Conservation (phyloP, 2,329 filamentous ascomycete genomes). For the Cordyceps pruinosa region DNA sequence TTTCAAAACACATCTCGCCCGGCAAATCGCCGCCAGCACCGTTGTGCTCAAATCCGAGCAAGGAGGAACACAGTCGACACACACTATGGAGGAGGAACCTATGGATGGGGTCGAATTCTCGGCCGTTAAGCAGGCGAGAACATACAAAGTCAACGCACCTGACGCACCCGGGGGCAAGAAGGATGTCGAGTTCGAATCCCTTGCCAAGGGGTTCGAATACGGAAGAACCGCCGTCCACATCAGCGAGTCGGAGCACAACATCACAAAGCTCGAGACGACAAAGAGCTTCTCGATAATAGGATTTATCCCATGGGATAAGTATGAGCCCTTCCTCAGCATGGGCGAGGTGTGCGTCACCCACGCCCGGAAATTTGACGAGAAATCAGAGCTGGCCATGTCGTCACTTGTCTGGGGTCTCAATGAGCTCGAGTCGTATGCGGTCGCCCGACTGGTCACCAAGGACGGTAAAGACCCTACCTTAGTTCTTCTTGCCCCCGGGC, state of each 20-base stretch:
- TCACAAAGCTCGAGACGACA: conserved; percentile 77
- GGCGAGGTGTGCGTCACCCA: conserved; percentile 74
- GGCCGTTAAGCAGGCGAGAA: conserved; percentile 67
- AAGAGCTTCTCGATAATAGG: conserved; percentile 77
- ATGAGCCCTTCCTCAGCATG: conserved; percentile 79
- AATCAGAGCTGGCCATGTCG: conserved; percentile 76
- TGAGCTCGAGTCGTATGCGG: conserved; percentile 77
- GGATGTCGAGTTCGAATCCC: conserved; percentile 72
- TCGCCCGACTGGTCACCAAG: conserved; percentile 80
- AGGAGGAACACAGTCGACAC: conserved; percentile 43
- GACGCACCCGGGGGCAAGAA: conserved; percentile 68
- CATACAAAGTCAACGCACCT: conserved; percentile 74
- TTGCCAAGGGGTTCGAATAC: conserved; percentile 93
- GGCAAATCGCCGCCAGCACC: conserved; percentile 66
- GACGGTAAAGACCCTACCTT: conserved; percentile 72
- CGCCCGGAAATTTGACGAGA: conserved; percentile 69
- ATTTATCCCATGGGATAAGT: conserved; percentile 71
- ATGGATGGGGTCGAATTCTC: conserved; percentile 53
- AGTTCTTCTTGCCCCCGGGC: conserved; percentile 70
- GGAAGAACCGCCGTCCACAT: conserved; percentile 89
- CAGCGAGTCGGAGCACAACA: conserved; percentile 74
- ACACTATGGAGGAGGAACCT: conserved; percentile 40
- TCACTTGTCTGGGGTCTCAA: conserved; percentile 83
- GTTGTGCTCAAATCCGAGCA: conserved; percentile 56
- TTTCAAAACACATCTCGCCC: conserved; percentile 74